Evolutionary conservation across 768 basidiomycete species (phyloP), one percentile per base, ranked within the genome.

Genomic region (Harrya chromipes): DNA sequence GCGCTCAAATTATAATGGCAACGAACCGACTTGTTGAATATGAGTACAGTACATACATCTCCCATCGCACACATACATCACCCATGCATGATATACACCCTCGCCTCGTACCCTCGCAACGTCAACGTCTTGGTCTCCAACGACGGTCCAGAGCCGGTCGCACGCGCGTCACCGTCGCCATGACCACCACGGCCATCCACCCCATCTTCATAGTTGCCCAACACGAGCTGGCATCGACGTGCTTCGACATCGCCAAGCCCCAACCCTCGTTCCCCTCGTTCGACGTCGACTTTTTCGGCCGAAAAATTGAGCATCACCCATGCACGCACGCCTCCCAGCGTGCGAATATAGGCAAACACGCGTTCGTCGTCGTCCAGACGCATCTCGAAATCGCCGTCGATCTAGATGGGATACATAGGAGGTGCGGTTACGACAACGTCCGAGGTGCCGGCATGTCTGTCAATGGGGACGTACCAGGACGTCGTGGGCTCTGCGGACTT

Each of bases 351-450:
- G 0, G 78, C 79, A 46, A 87, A 82, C 19, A 82, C 74, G 23
- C 74, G 56, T 23, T 78, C 71, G 58, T 86, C 69, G 0, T 61
- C 60, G 1, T 67, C 60, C 8, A 77, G 72, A 4, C 84, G 61
- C 29, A 80, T 72, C 6, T 62, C 57, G 57, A 86, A 90, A 34
- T 76, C 72, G 14, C 87, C 87, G 59, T 82, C 82, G 3, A 80
- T 40, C 41, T 29, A 33, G 24, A 44, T 33, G 34, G n/a, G n/a
- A n/a, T n/a, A n/a, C n/a, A n/a, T n/a, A n/a, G n/a, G 36, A 33
- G 14, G 6, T 14, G 6, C 4, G 33, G 33, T 14, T n/a, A n/a
- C n/a, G 6, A 33, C 14, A 16, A 16, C 12, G 29, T 13, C 29
- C 29, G 5, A 13, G 2, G 29, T 13, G 2, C 27, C 27, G 29